Percentiles rank a stretch among this genome's conserved stretches.
Conservation (phyloP, 805 yeast genomes). For the Yarrowia phangngaensis region DNA sequence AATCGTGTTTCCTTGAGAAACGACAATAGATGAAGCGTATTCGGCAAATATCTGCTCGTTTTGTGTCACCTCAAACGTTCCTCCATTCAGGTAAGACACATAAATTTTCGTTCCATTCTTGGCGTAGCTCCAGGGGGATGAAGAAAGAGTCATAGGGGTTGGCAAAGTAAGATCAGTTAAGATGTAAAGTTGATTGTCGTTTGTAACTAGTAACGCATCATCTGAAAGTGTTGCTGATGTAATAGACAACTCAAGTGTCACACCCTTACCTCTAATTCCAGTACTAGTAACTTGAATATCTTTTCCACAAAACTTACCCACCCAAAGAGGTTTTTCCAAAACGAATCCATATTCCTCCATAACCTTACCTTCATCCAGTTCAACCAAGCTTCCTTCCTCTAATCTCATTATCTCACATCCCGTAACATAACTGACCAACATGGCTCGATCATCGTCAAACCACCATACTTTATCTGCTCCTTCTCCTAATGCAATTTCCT, state of each 20-base stretch:
- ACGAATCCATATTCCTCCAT: constrained; percentile 5
- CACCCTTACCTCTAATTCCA: constrained; percentile 6
- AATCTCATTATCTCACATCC: constrained; percentile 1
- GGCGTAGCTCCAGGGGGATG: constrained; percentile 12
- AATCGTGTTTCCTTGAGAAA: constrained; percentile 3
- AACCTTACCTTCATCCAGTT: background rate
- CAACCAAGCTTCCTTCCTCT: constrained; percentile 5
- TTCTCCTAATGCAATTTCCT: constrained; percentile 15
- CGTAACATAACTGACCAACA: constrained; percentile 17
- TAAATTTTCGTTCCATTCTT: constrained; percentile 5
- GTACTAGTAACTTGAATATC: constrained; percentile 1
- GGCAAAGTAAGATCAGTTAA: background rate
- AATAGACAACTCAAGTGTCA: background rate
- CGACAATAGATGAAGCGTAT: constrained; percentile 5
- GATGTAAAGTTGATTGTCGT: background rate
- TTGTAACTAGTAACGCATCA: background rate
- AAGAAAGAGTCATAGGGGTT: background rate
- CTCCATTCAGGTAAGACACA: constrained; percentile 14
- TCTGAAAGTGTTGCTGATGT: background rate
- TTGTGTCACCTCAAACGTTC: constrained; percentile 1
- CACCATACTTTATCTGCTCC: constrained; percentile 25
- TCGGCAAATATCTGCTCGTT: background rate
- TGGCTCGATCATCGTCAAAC: constrained; percentile 4
- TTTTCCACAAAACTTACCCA: background rate
- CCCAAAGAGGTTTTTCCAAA: constrained; percentile 7